These are phyloP conservation scores for Fraxinus velutina DNA, from an alignment of 305 asterid genomes.

Conservation along the genomic window DNA sequence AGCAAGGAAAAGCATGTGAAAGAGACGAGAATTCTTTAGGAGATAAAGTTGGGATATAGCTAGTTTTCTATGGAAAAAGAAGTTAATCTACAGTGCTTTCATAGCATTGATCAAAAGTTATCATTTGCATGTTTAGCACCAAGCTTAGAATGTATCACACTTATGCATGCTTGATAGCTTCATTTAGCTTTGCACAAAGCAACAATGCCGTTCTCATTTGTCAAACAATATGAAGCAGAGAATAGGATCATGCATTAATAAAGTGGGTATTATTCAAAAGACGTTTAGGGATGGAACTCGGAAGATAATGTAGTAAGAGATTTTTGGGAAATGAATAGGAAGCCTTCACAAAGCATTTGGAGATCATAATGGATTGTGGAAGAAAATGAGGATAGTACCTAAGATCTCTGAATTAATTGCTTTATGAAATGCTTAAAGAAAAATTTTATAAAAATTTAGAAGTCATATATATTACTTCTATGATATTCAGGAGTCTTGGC, in stretches of 20 bases:
- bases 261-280: neutral
- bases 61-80: neutral
- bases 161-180: neutral
- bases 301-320: neutral
- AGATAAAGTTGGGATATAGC: neutral
- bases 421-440: slow-evolving; percentile 9
- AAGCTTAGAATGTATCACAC: neutral
- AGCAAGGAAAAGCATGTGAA: neutral
- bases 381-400: neutral
- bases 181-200: slow-evolving; percentile 5
- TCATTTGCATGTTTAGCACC: neutral
- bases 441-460: neutral
- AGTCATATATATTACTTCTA: neutral
- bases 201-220: neutral
- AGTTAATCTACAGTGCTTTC: neutral
- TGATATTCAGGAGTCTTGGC: neutral
- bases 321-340: slow-evolving; percentile 8
- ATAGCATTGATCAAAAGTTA: neutral
- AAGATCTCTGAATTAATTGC: neutral
- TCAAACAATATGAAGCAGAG: neutral
- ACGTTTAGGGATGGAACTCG: neutral
- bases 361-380: slow-evolving; percentile 1
- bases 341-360: slow-evolving; percentile 1
- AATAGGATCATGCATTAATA: neutral
- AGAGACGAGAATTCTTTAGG: slow-evolving; percentile 2